A percentile compares a stretch with the other conserved stretches of the same genome.
Conservation (phyloP, 768 basidiomycete genomes). For the Hypholoma sublateritium region DNA sequence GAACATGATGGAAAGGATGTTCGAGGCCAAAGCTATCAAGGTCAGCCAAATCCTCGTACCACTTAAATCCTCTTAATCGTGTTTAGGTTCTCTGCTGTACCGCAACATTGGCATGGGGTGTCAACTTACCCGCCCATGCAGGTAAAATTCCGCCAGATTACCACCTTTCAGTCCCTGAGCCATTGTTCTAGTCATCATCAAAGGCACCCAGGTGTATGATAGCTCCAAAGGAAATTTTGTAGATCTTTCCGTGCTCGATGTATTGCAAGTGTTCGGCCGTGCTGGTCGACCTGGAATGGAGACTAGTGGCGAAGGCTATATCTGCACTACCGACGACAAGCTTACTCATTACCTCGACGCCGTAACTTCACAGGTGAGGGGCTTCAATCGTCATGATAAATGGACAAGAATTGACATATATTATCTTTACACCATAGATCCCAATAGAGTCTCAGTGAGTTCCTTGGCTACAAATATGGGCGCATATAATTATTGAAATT, state of each 20-base stretch:
- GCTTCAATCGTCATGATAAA: conserved; percentile 10
- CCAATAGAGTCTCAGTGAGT: conserved; percentile 94
- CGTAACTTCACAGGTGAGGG: conserved; percentile 75
- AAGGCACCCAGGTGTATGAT: conserved; percentile 97
- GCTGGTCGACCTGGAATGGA: conserved; percentile 89
- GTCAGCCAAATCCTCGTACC: conserved; percentile 38
- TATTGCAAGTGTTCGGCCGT: conserved; percentile 96
- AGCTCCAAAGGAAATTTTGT: conserved; percentile 86
- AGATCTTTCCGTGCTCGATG: conserved; percentile 92
- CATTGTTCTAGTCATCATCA: conserved; percentile 73
- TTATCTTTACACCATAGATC: conserved; percentile 45
- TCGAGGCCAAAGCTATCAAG: conserved; percentile 89
- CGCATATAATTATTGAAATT: conserved; percentile 6
- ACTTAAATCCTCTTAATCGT: not conserved
- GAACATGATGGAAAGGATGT: conserved; percentile 94
- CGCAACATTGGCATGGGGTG: conserved; percentile 98
- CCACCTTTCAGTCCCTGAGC: conserved; percentile 6
- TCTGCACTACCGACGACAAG: conserved; percentile 94
- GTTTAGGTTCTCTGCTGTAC: conserved; percentile 95
- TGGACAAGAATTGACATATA: not conserved
- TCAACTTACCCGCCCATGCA: conserved; percentile 97
- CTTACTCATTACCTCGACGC: conserved; percentile 87
- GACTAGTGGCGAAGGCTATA: conserved; percentile 93
- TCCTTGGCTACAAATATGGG: not conserved
- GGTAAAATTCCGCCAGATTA: conserved; percentile 39